These are phyloP conservation scores for Globisporangium sylvaticum DNA, from an alignment of 352 stramenopile species.

Conservation along the genomic window DNA sequence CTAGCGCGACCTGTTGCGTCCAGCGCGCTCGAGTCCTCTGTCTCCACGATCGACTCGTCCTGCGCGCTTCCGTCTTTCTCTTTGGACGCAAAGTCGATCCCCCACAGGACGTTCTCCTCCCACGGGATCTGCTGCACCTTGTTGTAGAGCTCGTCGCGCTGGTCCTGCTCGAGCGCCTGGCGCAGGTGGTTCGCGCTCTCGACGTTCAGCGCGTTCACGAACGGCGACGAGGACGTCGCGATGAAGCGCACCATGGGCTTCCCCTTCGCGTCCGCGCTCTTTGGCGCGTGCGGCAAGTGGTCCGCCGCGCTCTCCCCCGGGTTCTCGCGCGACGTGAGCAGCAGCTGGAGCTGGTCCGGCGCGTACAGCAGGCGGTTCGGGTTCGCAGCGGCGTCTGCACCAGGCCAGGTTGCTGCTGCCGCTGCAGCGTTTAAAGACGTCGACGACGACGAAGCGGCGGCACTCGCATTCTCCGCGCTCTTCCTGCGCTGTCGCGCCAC, in stretches of 20 bases:
- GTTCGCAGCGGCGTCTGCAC: conserved; percentile 17
- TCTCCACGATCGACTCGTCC: conserved; percentile 11
- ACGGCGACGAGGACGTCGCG: conserved; percentile 53
- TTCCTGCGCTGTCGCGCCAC: conserved; percentile 39
- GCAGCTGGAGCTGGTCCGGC: conserved; percentile 58
- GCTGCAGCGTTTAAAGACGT: neutral
- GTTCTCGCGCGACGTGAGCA: conserved; percentile 54
- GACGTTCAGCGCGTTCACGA: conserved; percentile 32
- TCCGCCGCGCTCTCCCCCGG: conserved; percentile 31
- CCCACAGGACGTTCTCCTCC: conserved; percentile 83
- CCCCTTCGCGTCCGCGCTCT: conserved; percentile 35
- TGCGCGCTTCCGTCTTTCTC: conserved; percentile 10
- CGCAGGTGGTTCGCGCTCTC: conserved; percentile 13
- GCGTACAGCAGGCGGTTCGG: conserved; percentile 32
- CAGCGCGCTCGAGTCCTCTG: neutral
- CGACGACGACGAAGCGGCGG: neutral
- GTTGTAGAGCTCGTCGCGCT: conserved; percentile 64
- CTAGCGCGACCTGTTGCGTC: neutral
- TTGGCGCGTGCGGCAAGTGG: conserved; percentile 28
- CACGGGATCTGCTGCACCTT: conserved; percentile 80
- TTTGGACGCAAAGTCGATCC: conserved; percentile 43
- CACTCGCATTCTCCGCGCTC: conserved; percentile 12
- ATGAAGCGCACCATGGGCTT: conserved; percentile 75
- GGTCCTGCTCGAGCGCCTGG: conserved; percentile 18
- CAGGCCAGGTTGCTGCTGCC: neutral